Base-by-base conservation (phyloP, 2,329 filamentous ascomycete species). In the Diaporthe citriasiana region DNA sequence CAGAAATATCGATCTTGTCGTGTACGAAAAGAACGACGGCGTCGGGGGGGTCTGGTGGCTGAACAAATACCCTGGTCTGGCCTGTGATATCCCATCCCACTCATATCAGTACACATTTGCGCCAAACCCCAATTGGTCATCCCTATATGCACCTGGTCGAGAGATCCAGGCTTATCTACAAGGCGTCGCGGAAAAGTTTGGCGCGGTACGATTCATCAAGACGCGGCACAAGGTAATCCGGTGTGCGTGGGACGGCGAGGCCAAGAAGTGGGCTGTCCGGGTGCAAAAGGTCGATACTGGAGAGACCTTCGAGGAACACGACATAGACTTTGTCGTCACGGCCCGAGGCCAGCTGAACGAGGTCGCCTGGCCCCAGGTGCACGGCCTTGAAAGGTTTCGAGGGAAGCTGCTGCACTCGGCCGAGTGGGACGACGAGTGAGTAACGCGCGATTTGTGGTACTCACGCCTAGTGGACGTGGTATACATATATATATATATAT, bases 61-160 rank as follows among this genome's bases (percentile, higher is more conserved):
- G 57, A 82, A 82, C 74, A 78, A 75, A 13, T 83, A 83, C 57
- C 82, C 82, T 0, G 82, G 81, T 12, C 66, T 82, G 25, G 82
- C 82, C 17, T 84, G 82, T 56, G 82, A 83, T 69, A 81, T 84
- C 55, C 82, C 82, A 5, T 82, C 86, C 9, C 88, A 90, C 76
- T 88, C 87, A 10, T 90, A 90, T 77, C 88, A 88, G 75, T 89
- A 88, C 77, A 84, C 87, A 0, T 90, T 88, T 79, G 86, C 87
- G 35, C 88, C 88, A 0, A 90, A 90, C 71, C 86, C 88, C 4
- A 78, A 87, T 73, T 90, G 88, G 88, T 87, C 85, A 12, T 80
- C 84, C 27, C 85, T 89, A 50, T 90, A 89, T 76, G 86, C 85
- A 3, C 84, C 84, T 0, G 84, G 83, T 33, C 66, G 70, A n/a